Evolutionary conservation across 129 eudicot genomes (phyloP), one percentile per base, ranked within the genome.

Genomic region (Flaveria robusta): DNA sequence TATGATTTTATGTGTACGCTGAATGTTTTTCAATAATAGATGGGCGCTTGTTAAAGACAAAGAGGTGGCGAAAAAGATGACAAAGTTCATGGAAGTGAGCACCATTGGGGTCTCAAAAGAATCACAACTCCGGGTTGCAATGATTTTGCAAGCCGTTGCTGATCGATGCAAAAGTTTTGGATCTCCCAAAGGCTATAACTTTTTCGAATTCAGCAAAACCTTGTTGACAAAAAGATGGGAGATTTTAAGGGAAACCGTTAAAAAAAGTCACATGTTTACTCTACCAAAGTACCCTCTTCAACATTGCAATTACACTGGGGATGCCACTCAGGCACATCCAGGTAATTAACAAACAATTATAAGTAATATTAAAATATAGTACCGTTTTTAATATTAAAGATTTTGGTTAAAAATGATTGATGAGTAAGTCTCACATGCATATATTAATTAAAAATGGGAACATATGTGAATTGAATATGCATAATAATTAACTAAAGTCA

Each of bases 31-130:
- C 11, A 26, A 22, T 64, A 51, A 51, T 12, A 93, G 98, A 72
- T 93, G 98, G 98, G 98, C 98, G 20, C 87, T 93, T 50, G 98
- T 93, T 24, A 90, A 85, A 79, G 98, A 93, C 26, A 74, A 80
- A 76, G 90, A 88, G 1, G 91, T 93, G 19, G 98, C 97, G 0
- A 79, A 68, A 67, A 91, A 66, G 73, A 93, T 93, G 97, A 75
- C 73, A 3, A 87, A 77, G 27, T 87, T 75, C 71, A 88, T 93
- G 24, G 88, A 81, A 60, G 74, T 90, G 66, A 90, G 3, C 88
- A 80, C 96, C 0, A 93, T 93, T 27, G 98, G 98, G 15, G 94
- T 87, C n/a, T 88, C 97, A 6, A 91, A 87, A 79, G 98, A 90
- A 81, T 85, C 96, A 2, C 98, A 93, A 50, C 87, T 85, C 4